Evolutionary conservation across 2,329 filamentous ascomycete species (phyloP).

Genomic region (Colletotrichum lindemuthianum): DNA sequence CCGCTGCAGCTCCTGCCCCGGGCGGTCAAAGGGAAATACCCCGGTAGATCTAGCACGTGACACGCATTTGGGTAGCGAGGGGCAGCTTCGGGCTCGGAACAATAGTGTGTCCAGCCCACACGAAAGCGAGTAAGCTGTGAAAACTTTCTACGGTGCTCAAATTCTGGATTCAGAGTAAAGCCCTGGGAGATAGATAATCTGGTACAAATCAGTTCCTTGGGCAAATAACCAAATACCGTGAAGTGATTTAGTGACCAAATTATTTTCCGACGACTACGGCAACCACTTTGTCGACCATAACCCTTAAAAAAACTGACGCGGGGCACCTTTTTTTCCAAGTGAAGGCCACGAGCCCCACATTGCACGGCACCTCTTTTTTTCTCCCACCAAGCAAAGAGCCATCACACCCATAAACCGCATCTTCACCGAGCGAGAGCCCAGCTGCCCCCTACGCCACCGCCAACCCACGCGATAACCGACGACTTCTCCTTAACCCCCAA

Average conservation of each 20-base stretch:
- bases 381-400: conserved; percentile 32
- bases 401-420: conserved; percentile 25
- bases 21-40: background rate
- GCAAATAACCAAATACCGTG: too few relatives aligned
- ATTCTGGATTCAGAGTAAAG: conserved; percentile 8
- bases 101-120: conserved; percentile 32
- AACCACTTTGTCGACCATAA: conserved; percentile 17
- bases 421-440: conserved; percentile 31
- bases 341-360: conserved; percentile 30
- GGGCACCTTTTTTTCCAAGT: conserved; percentile 33
- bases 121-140: conserved; percentile 17
- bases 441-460: conserved; percentile 17
- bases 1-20: conserved; percentile 13
- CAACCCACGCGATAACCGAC: conserved; percentile 13
- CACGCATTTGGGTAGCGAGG: conserved; percentile 6
- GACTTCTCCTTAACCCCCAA: conserved; percentile 26
- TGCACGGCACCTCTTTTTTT: conserved; percentile 35
- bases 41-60: conserved; percentile 17
- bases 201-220: too few relatives aligned
- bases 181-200: too few relatives aligned
- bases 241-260: too few relatives aligned
- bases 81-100: conserved; percentile 30
- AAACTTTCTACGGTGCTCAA: conserved; percentile 26
- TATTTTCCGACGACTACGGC: too few relatives aligned
- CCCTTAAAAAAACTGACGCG: conserved; percentile 32